Base-by-base conservation (phyloP, 345 rosid genomes). In the Angophora floribunda region DNA sequence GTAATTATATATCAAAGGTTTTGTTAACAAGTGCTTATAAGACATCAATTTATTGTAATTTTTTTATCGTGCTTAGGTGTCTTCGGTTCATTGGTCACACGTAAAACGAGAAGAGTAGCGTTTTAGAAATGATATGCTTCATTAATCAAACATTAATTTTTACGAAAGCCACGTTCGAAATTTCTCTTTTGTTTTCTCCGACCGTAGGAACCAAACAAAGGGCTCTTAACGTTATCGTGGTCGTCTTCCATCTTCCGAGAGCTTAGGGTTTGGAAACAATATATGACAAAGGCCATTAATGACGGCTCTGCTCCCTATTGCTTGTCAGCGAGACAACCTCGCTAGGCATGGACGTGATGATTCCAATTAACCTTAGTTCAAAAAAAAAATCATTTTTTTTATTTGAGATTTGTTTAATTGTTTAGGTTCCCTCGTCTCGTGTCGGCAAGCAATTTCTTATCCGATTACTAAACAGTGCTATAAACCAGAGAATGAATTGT, bases 191-290 rank as follows among this genome's bases (percentile, higher is more conserved):
- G 84, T 41, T 75, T 75, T 75, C 41, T n/a, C 84, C 26, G 7
- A 70, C 80, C 88, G 89, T 67, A 57, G 87, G 84, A 51, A 67
- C 15, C 90, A 80, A 61, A 28, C n/a, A 86, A 87, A 52, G 50
- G 50, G 52, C 86, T 85, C 80, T 85, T 85, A 86, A 51, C 87
- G 51, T 45, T 86, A 85, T 87, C 59, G 87, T 3, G 49, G 84
- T 75, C 84, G 84, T 75, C 84, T 51, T 88, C 85, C 92, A n/a
- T 84, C 89, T 90, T 87, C 89, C 91, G 85, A 90, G 90, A 86
- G 86, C 91, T 90, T 91, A 86, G 95, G 93, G 87, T 90, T 88
- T 51, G 89, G 92, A 89, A 88, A 88, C 88, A 89, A 80, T 82
- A 86, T 86, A 50, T 89, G 90, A 86, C 90, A 89, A 89, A 82